phyloP scores from a whole-genome alignment of 106 monocot genomes.

The Dioscorea dumetorum region DNA sequence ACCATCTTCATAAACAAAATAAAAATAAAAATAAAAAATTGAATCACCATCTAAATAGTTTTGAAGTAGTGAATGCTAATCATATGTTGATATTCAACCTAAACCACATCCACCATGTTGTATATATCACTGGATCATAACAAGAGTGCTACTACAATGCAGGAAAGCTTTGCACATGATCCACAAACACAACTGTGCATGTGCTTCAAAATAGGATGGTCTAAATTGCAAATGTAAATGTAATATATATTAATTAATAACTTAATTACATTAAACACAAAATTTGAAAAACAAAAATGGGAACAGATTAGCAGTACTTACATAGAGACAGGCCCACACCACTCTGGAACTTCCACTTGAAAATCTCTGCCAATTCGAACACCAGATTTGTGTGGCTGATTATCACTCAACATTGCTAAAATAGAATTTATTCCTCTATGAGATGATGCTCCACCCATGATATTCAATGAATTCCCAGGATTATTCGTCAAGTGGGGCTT shows the following conservation, averaged over 20 bases:
- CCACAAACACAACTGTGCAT: not conserved
- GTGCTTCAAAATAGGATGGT: not conserved
- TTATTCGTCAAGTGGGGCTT: conserved; percentile 18
- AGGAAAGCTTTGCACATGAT: no score
- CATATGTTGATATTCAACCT: not conserved
- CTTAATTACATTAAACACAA: not conserved
- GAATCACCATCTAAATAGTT: not conserved
- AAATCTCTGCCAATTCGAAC: conserved; percentile 62
- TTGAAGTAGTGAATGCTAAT: not conserved
- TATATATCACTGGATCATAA: no score
- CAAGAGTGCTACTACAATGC: no score
- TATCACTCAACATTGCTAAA: conserved; percentile 49
- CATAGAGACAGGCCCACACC: conserved; percentile 37
- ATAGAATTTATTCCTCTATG: conserved; percentile 31
- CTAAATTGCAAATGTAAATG: not conserved
- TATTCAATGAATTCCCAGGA: conserved; percentile 13
- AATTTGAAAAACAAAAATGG: not conserved
- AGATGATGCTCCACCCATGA: conserved; percentile 8
- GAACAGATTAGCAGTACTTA: conserved; percentile 28
- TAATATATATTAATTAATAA: not conserved
- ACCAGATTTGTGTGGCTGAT: conserved; percentile 26
- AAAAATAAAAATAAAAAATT: not conserved
- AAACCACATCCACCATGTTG: no score
- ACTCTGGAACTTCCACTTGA: conserved; percentile 74
- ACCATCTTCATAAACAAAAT: no score